phyloP scores from a whole-genome alignment of 2,329 filamentous ascomycete genomes.

The Cryphonectria naterciae region DNA sequence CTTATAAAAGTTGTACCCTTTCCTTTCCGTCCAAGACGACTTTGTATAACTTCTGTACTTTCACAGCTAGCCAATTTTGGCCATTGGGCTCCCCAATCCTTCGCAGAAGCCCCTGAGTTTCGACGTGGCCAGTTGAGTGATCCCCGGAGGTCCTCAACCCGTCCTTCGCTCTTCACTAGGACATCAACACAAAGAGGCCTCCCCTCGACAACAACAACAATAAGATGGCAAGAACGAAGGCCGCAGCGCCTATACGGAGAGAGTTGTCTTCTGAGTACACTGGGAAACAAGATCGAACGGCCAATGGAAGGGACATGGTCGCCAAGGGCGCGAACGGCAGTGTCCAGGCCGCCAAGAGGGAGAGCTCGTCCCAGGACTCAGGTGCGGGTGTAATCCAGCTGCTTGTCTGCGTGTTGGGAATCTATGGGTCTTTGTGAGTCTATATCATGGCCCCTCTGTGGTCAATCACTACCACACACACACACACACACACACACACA shows the following conservation, averaged over 20 bases:
- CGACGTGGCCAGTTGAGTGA: neutral
- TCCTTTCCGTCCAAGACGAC: slow-evolving; percentile 1
- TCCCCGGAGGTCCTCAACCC: neutral
- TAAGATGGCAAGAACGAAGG: slow-evolving; percentile 74
- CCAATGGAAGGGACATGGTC: slow-evolving; percentile 41
- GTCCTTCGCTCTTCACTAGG: neutral
- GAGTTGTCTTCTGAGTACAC: slow-evolving; percentile 70
- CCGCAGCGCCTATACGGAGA: slow-evolving; percentile 66
- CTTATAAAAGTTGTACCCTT: neutral
- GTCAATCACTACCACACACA: neutral
- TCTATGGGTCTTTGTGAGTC: slow-evolving; percentile 92
- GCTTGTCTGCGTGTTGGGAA: slow-evolving; percentile 86
- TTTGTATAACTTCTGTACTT: neutral
- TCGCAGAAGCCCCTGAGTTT: neutral
- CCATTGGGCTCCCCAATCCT: slow-evolving; percentile 17
- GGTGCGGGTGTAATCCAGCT: slow-evolving; percentile 72
- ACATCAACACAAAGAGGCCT: neutral
- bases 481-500: neutral
- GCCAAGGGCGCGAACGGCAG: slow-evolving; percentile 35
- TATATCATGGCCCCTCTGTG: neutral
- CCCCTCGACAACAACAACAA: neutral
- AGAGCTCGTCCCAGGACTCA: slow-evolving; percentile 16
- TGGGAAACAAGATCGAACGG: slow-evolving; percentile 47
- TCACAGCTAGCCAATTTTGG: slow-evolving; percentile 7
- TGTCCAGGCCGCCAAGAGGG: slow-evolving; percentile 29